These are phyloP conservation scores for Sporothrix pseudoabietina DNA, from an alignment of 2,329 filamentous ascomycete genomes.

Conservation along the genomic window DNA sequence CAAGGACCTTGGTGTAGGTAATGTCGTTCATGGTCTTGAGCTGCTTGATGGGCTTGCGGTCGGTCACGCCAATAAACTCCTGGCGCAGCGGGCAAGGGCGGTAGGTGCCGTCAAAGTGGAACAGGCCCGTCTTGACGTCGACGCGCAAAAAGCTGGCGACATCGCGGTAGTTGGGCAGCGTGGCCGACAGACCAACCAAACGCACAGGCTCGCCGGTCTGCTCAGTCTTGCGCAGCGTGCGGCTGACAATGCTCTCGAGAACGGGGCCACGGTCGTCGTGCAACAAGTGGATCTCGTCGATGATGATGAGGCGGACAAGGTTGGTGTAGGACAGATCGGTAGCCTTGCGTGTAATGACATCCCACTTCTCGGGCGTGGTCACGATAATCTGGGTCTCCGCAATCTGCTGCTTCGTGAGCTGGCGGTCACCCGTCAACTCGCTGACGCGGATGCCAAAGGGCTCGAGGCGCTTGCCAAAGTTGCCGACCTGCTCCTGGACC, in stretches of 20 bases:
- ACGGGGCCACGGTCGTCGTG: constrained; percentile 98
- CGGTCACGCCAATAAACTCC: constrained; percentile 95
- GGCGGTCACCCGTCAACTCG: constrained; percentile 96
- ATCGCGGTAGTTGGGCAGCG: constrained; percentile 93
- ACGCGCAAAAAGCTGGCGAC: constrained; percentile 94
- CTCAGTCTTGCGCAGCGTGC: constrained; percentile 89
- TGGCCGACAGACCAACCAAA: constrained; percentile 89
- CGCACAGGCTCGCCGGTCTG: constrained; percentile 93
- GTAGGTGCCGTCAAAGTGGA: constrained; percentile 95
- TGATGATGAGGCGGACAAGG: constrained; percentile 92
- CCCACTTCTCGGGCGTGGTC: constrained; percentile 98
- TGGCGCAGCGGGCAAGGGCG: constrained; percentile 92
- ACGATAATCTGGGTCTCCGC: constrained; percentile 97
- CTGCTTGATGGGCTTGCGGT: constrained; percentile 98
- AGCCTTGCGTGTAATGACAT: constrained; percentile 96
- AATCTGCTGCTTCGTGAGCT: constrained; percentile 98
- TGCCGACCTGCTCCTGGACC: constrained; percentile 97
- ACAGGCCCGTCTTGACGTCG: constrained; percentile 80
- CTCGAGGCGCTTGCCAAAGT: constrained; percentile 89
- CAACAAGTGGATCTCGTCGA: constrained; percentile 96
- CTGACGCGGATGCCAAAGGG: constrained; percentile 89
- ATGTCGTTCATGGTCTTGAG: constrained; percentile 99
- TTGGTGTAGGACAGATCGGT: constrained; percentile 97
- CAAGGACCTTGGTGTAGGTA: constrained; percentile 94
- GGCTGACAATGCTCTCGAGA: constrained; percentile 91